Conservation (phyloP, 208 protist genomes). For the Trypanosoma lewisi region DNA sequence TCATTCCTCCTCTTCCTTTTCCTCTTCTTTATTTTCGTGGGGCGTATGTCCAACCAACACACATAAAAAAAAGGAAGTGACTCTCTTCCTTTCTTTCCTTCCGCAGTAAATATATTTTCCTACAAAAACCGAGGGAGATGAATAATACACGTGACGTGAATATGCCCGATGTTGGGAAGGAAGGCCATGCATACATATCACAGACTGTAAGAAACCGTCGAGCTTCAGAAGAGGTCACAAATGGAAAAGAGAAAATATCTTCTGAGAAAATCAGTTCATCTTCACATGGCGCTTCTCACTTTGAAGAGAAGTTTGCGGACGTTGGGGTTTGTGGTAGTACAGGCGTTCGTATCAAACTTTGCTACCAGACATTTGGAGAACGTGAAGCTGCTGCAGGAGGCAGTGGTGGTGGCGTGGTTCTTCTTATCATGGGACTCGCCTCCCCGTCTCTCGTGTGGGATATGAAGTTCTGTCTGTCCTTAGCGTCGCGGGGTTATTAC, state of each 20-base stretch:
- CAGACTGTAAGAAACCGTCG: too few species aligned
- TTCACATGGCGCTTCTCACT: not conserved
- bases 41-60: too few species aligned
- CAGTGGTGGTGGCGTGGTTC: conserved; percentile 26
- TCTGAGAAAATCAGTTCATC: not conserved
- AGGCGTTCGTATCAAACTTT: conserved; percentile 44
- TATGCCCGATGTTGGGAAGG: too few species aligned
- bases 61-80: too few species aligned
- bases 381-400: not conserved
- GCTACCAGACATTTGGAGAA: conserved; percentile 67
- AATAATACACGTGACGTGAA: too few species aligned
- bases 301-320: conserved; percentile 41
- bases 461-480: conserved; percentile 40
- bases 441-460: conserved; percentile 60
- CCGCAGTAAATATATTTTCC: too few species aligned
- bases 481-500: conserved; percentile 34
- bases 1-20: too few species aligned
- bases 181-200: too few species aligned
- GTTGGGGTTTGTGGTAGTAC: conserved; percentile 55
- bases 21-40: too few species aligned
- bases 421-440: conserved; percentile 66
- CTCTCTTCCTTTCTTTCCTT: too few species aligned
- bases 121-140: too few species aligned
- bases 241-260: not conserved
- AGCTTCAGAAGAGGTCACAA: not conserved